Conservation (phyloP, 108 stramenopile genomes). For the Schizochytrium sp. region DNA sequence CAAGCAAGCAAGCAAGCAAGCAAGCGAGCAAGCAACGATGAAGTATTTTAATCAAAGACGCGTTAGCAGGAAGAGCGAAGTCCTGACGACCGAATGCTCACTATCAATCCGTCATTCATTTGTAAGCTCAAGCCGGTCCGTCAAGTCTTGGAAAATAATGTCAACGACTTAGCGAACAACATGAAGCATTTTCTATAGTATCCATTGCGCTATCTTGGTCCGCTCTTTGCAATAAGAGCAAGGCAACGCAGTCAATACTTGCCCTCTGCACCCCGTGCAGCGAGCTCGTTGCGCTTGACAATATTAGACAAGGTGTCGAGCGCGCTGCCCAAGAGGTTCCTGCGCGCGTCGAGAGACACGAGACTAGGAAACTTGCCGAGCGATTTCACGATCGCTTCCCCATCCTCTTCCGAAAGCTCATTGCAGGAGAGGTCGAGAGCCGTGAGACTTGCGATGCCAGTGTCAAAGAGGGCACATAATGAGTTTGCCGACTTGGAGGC, state of each 20-base stretch:
- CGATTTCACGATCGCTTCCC: constrained; percentile 15
- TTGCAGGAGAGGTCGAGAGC: constrained; percentile 42
- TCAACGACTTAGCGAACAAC: no score
- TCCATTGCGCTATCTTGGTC: background rate
- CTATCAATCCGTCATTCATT: no score
- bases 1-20: no score
- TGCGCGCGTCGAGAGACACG: background rate
- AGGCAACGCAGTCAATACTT: background rate
- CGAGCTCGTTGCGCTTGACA: background rate
- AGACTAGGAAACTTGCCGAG: constrained; percentile 21
- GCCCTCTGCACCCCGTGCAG: background rate
- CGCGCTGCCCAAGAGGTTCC: background rate
- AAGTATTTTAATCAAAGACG: no score
- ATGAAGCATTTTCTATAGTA: no score
- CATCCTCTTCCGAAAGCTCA: constrained; percentile 32
- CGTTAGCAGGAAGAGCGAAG: no score
- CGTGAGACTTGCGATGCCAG: background rate
- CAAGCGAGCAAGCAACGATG: no score
- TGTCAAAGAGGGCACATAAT: constrained; percentile 22
- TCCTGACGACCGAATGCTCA: no score
- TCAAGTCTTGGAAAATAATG: no score
- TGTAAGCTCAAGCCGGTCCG: no score
- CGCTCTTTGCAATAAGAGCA: background rate
- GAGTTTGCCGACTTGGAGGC: constrained; percentile 9
- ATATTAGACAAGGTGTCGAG: background rate